Percentiles rank a stretch among this genome's conserved stretches.
Evolutionary conservation across 495 filamentous ascomycete species (phyloP).

Genomic region (Lophiostoma macrostomum): DNA sequence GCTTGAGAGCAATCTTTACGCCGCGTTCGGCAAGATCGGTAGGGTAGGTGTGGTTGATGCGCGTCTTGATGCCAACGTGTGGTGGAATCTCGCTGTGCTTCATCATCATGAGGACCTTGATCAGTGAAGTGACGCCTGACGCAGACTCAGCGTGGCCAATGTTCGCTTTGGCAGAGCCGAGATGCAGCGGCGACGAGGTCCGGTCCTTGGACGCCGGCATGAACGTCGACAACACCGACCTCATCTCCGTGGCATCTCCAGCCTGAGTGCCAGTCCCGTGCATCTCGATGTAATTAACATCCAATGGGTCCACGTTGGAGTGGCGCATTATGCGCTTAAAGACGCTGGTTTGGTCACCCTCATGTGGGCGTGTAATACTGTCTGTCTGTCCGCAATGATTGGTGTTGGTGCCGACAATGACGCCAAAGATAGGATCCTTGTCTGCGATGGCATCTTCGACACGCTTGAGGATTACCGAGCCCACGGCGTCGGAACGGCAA

Average conservation of each 20-base stretch:
- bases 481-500: conserved; percentile 42
- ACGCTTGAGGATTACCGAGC: conserved; percentile 35
- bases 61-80: conserved; percentile 14
- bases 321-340: conserved; percentile 26
- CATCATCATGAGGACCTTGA: conserved; percentile 43
- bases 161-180: conserved; percentile 39
- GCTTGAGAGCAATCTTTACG: conserved; percentile 11
- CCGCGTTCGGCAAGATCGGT: conserved; percentile 1
- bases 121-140: conserved; percentile 38
- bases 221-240: conserved; percentile 35
- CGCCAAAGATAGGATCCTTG: conserved; percentile 37
- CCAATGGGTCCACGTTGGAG: conserved; percentile 25
- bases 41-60: conserved; percentile 20
- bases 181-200: conserved; percentile 24
- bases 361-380: conserved; percentile 44
- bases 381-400: conserved; percentile 41
- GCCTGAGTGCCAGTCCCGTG: conserved; percentile 47
- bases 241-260: conserved; percentile 42
- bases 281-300: conserved; percentile 42
- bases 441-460: conserved; percentile 38
- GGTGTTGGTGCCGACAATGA: conserved; percentile 33
- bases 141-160: conserved; percentile 41
- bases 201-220: conserved; percentile 26
- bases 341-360: conserved; percentile 30
- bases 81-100: conserved; percentile 21